Evolutionary conservation across 1,284 basidiomycete genomes (phyloP), one percentile per base, ranked within the genome.

Genomic region (Ceratobasidium sp.): DNA sequence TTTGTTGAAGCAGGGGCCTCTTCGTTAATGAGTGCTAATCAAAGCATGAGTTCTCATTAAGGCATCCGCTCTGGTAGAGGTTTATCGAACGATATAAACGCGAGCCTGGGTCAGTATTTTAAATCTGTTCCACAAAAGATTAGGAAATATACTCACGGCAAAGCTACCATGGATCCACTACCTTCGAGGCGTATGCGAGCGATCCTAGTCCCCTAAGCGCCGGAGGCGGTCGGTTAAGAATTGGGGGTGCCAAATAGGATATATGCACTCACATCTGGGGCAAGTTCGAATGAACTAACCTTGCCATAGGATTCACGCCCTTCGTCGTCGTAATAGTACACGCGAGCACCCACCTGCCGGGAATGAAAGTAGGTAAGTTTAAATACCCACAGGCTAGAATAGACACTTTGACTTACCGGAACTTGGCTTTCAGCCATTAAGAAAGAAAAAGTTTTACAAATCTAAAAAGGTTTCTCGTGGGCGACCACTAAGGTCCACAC

Each of bases 401-500:
- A 44, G 30, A 25, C 23, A 54, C 47, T 33, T 21, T 66, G 25
- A 53, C 60, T 53, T 41, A 54, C 60, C 21, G 49, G 39, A 27
- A 66, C 42, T 27, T 54, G 46, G 25, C 41, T 33, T 30, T 60
- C 58, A 50, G 50, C 39, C 60, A 66, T 54, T 21, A 6, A 27
- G 23, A 27, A 50, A 27, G 39, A 29, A 66, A 66, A 62, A 41
- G 19, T 7, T 41, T 25, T 62, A 46, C 53, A 41, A 46, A 27
- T 42, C 11, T 54, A 25, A 54, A 54, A 66, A 54, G 21, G 30
- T 21, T 52, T 50, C 42, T 42, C 50, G 60, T 66, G 60, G 19
- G 33, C 60, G 60, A 66, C 60, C 60, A 16, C 13, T 25, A 30
- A 42, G 60, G 60, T 66, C 60, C 36, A 66, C 60, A 66, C 60